Percentiles rank a stretch among this genome's conserved stretches.
phyloP scores from a whole-genome alignment of 208 protist genomes.

The Ichthyophonus hoferi region DNA sequence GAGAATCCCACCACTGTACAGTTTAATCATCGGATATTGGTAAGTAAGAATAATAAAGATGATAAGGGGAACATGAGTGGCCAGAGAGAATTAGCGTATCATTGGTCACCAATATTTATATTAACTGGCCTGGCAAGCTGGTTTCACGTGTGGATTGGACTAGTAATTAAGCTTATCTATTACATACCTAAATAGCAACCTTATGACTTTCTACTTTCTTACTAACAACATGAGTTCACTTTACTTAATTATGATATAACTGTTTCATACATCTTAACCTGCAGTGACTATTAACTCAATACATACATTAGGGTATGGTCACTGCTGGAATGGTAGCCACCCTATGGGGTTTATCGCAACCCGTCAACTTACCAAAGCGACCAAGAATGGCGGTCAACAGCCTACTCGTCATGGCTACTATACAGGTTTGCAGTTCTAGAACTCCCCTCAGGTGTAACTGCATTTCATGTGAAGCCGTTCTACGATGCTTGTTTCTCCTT shows the following conservation, averaged over 20 bases:
- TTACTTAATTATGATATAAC: too few species aligned
- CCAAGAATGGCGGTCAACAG: slow-evolving; percentile 1
- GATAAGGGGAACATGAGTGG: not conserved
- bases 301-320: slow-evolving; percentile 38
- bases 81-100: not conserved
- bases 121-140: not conserved
- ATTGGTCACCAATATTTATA: not conserved
- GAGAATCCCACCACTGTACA: slow-evolving; percentile 64
- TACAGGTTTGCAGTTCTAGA: slow-evolving; percentile 44
- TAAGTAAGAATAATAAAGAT: not conserved
- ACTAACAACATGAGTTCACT: not conserved
- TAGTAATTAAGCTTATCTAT: not conserved
- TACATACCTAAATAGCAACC: not conserved
- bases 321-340: not conserved
- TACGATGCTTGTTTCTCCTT: too few species aligned
- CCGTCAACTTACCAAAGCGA: not conserved
- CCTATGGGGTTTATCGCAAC: slow-evolving; percentile 14
- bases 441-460: too few species aligned
- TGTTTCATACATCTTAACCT: too few species aligned
- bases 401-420: slow-evolving; percentile 31
- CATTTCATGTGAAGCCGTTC: too few species aligned
- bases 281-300: too few species aligned
- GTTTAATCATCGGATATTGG: slow-evolving; percentile 64
- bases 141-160: not conserved
- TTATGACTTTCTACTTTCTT: not conserved